Evolutionary conservation across 225 moss, liverwort and hornwort species (phyloP).

Genomic region (Rhytidiadelphus loreus): DNA sequence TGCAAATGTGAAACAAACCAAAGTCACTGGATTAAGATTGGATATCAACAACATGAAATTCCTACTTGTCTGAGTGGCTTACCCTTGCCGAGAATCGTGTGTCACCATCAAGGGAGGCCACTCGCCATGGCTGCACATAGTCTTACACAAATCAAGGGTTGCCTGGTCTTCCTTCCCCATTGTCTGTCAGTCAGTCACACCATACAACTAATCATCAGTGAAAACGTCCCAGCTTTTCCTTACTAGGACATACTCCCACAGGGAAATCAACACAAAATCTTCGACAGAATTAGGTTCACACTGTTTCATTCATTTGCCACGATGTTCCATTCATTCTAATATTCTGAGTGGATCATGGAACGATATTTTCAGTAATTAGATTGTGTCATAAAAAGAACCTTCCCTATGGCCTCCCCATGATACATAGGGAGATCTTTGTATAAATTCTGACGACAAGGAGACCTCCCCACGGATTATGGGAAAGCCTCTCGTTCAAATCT

Average conservation of each 20-base stretch:
- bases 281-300: not conserved
- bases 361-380: no score
- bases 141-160: constrained; percentile 62
- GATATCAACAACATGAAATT: not conserved
- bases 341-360: not conserved
- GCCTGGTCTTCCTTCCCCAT: constrained; percentile 87
- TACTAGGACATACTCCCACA: not conserved
- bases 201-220: not conserved
- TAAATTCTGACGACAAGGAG: not conserved
- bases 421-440: not conserved
- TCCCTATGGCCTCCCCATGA: not conserved
- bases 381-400: not conserved
- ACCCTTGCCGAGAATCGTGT: constrained; percentile 82
- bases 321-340: not conserved
- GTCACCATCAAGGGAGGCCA: constrained; percentile 86
- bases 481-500: not conserved
- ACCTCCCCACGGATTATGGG: not conserved
- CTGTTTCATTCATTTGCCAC: not conserved
- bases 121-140: constrained; percentile 73
- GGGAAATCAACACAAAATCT: not conserved
- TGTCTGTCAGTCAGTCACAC: not conserved
- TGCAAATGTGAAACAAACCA: not conserved
- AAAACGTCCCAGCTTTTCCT: not conserved
- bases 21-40: not conserved
- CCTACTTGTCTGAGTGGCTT: not conserved